Evolutionary conservation across 768 basidiomycete species (phyloP).

Genomic region (Hortiboletus campestris): DNA sequence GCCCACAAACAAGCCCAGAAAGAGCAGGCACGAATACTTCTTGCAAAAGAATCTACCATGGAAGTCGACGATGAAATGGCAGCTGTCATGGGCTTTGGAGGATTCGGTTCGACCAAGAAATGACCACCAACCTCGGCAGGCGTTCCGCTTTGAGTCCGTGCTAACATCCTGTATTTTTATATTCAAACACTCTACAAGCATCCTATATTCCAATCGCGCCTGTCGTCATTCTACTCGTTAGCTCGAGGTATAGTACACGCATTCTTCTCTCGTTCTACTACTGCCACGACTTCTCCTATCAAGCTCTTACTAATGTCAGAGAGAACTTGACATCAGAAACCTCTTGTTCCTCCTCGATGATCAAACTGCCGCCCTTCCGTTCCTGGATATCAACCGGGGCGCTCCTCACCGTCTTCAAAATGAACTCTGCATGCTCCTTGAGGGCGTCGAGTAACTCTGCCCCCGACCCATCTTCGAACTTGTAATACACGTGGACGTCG

Average conservation of each 20-base stretch:
- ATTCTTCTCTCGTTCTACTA: background rate
- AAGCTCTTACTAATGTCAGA: slow-evolving; percentile 57
- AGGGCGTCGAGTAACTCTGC: slow-evolving; percentile 65
- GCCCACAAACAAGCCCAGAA: slow-evolving; percentile 77
- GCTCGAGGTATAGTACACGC: slow-evolving; percentile 24
- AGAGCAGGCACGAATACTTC: slow-evolving; percentile 65
- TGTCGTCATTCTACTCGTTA: background rate
- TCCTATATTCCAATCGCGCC: background rate
- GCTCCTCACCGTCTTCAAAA: slow-evolving; percentile 72
- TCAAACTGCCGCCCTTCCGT: slow-evolving; percentile 46
- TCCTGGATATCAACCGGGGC: slow-evolving; percentile 60
- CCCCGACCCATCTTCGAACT: slow-evolving; percentile 68
- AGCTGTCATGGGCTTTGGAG: slow-evolving; percentile 86
- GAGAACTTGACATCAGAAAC: slow-evolving; percentile 75
- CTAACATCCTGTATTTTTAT: slow-evolving; percentile 17
- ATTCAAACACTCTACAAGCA: slow-evolving; percentile 2
- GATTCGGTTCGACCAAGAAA: slow-evolving; percentile 86
- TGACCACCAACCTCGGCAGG: slow-evolving; percentile 31
- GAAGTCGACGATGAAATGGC: slow-evolving; percentile 67
- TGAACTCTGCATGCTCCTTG: slow-evolving; percentile 60
- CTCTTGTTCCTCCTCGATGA: slow-evolving; percentile 88
- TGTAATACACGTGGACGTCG: slow-evolving; percentile 85
- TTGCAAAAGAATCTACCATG: slow-evolving; percentile 49
- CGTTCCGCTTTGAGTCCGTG: slow-evolving; percentile 7
- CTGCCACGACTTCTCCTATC: slow-evolving; percentile 3